Evolutionary conservation across 345 rosid species (phyloP), one percentile per base, ranked within the genome.

Genomic region (Populus ilicifolia): DNA sequence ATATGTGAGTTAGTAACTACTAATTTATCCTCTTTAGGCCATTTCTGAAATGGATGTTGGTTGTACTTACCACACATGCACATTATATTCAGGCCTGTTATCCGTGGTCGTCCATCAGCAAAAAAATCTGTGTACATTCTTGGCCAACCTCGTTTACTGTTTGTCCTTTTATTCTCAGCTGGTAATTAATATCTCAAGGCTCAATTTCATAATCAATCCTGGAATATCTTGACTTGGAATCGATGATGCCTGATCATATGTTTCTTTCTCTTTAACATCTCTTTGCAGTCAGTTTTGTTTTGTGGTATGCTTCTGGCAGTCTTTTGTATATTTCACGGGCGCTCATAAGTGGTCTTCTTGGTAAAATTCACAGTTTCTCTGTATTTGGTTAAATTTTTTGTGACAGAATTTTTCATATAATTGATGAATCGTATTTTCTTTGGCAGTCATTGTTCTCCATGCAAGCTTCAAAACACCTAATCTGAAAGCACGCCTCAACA

Each of bases 391-490:
- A 23, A 46, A 6, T 25, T n/a, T 4, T 23, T 11, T 13, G 1
- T 2, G 9, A n/a, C 11, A 54, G 61, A 10, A 29, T 41, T 6
- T 11, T 64, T 23, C 48, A 14, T 67, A 8, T 68, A 33, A 35
- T 17, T 23, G 9, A 25, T 43, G 46, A 18, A 44, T 18, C 6
- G 0, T 76, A 9, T 35, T 46, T 16, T 77, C 77, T 61, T 66
- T 74, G 43, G 76, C 84, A 96, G 99, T 88, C 62, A 89, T 93
- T 5, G 16, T 91, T 74, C 88, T 93, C 72, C 99, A 96, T 85
- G 97, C 99, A 48, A 96, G 90, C 80, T 88, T 89, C 70, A 90
- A 97, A 83, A 92, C 99, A 75, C 98, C 98, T 10, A 96, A 96
- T 83, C 85, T 96, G 87, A 96, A 96, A 82, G 98, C 99, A 50